These are phyloP conservation scores for Botryotinia convoluta DNA, from an alignment of 2,329 filamentous ascomycete genomes.

Conservation along the genomic window DNA sequence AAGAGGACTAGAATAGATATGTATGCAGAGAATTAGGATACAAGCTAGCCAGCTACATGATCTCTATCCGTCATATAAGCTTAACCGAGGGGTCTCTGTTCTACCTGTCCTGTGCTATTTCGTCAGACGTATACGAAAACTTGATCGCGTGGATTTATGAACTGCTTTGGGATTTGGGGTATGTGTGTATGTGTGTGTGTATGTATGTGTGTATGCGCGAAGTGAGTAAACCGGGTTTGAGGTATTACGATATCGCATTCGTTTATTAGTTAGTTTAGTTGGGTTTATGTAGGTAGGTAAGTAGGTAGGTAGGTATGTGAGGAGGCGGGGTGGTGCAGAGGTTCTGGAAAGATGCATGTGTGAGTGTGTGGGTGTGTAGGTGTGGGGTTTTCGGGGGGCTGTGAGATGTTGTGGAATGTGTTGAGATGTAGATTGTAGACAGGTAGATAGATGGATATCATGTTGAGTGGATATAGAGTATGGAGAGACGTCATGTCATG, in stretches of 20 bases:
- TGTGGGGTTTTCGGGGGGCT: not conserved
- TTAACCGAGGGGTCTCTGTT: not conserved
- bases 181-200: not conserved
- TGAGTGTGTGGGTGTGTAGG: too few species aligned
- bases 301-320: not conserved
- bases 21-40: not conserved
- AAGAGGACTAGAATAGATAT: not conserved
- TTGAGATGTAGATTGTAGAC: too few species aligned
- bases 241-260: not conserved
- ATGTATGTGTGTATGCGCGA: not conserved
- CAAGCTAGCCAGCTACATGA: not conserved
- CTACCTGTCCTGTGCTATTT: not conserved
- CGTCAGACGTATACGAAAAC: not conserved
- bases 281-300: not conserved
- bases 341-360: not conserved
- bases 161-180: not conserved
- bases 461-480: too few species aligned
- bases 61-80: accelerated
- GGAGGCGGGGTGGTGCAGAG: not conserved
- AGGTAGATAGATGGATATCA: too few species aligned
- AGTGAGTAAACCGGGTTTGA: not conserved
- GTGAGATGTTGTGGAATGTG: not conserved
- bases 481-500: too few species aligned
- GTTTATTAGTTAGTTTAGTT: not conserved
- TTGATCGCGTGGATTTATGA: not conserved